Percentiles rank a stretch among this genome's conserved stretches.
Evolutionary conservation across 2,329 filamentous ascomycete species (phyloP).

Genomic region (Cordyceps javanica): DNA sequence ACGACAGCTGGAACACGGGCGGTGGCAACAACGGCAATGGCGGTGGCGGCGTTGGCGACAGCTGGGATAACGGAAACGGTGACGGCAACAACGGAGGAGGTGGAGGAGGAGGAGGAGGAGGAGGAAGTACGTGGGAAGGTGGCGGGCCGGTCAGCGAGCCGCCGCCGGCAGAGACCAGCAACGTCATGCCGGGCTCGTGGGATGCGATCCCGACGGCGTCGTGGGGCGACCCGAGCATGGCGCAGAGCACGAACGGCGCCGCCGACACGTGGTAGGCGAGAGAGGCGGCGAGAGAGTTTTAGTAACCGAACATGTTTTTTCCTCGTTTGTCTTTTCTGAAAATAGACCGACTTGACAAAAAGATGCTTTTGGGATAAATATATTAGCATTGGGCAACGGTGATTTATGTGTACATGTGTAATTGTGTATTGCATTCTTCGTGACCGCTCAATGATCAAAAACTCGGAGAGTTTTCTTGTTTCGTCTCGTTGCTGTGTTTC

Average conservation of each 20-base stretch:
- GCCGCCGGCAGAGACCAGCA: conserved; percentile 13
- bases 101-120: too few relatives aligned
- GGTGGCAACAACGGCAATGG: not conserved
- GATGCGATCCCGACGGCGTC: not conserved
- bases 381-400: too few relatives aligned
- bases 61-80: not conserved
- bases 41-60: conserved; percentile 6
- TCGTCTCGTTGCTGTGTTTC: too few relatives aligned
- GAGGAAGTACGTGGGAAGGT: not conserved
- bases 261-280: conserved; percentile 15
- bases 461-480: too few relatives aligned
- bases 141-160: not conserved
- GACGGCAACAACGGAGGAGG: not conserved
- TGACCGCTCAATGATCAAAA: too few relatives aligned
- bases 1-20: not conserved
- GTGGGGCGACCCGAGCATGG: conserved; percentile 28
- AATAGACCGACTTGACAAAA: too few relatives aligned
- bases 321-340: too few relatives aligned
- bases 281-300: not conserved
- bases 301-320: too few relatives aligned
- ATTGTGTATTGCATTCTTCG: too few relatives aligned
- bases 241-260: conserved; percentile 26
- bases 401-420: too few relatives aligned
- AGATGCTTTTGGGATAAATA: too few relatives aligned
- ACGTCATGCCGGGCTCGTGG: conserved; percentile 25